Base-by-base conservation (phyloP, 495 filamentous ascomycete genomes). In the Penicillium dipodomyicola region DNA sequence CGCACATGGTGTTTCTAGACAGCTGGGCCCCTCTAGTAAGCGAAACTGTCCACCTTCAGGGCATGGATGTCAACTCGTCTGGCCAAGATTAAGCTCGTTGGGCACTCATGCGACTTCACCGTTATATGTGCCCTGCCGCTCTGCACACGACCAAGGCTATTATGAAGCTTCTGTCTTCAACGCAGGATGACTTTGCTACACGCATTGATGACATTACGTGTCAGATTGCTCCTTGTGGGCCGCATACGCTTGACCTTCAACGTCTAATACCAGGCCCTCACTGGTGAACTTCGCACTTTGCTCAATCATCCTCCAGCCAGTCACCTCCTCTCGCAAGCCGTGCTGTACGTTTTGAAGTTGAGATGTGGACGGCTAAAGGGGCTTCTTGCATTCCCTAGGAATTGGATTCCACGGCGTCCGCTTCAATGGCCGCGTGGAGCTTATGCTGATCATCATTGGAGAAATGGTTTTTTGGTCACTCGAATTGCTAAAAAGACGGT, bases 391-490 rank as follows among this genome's bases (percentile, higher is more conserved):
- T 33, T 33, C 3, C 30, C 30, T 33, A 15, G 73, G 79, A 43
- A 72, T 89, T 45, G 83, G 79, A 50, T 86, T 89, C 67, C 79
- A 86, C 64, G 76, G 82, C 37, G 87, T 84, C 11, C 0, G 11
- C 30, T 33, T 14, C 30, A 14, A 30, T 10, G 29, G 2, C 29
- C 29, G 9, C 30, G 30, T 33, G 30, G 30, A 14, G 9, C 30
- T 12, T 33, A 33, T 33, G 30, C 30, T 33, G 45, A 87, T 88
- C 61, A 86, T 88, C 54, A 78, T 89, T 47, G 87, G 87, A 20
- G 85, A 88, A 69, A 84, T 85, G 29, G 77, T 87, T 33, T 80
- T 59, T 72, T 74, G 15, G 69, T 81, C 51, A 79, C 79, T 39
- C 73, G 80, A 35, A 76, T 82, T 60, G 78, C 83, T 50, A 83